Evolutionary conservation across 129 eudicot genomes (phyloP), one percentile per base, ranked within the genome.

Genomic region (Helianthus tuberosus): DNA sequence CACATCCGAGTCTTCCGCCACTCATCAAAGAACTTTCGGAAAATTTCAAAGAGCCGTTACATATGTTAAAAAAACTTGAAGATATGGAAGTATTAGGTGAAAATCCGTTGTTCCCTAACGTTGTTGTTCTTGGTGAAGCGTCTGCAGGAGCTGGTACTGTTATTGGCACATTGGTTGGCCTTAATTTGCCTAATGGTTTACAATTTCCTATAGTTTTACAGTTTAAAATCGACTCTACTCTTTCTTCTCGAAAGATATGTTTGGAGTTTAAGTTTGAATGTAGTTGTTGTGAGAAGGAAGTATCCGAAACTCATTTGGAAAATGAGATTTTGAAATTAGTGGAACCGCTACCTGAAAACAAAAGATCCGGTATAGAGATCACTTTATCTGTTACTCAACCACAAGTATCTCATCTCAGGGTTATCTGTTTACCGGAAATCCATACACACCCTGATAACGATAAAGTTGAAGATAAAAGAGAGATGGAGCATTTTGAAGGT

Each of bases 71-170:
- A 20, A 20, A 20, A 20, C 65, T 59, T 59, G 41, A 27, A 59
- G 2, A 5, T 27, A 59, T 59, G 65, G 16, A 59, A 25, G 65
- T 59, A 27, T 13, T 50, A 50, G 16, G 5, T 13, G 17, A 50
- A 12, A 59, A 59, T 5, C 65, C 65, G 0, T 5, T n/a, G 5
- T 11, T 59, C 6, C 65, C 65, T 25, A 11, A 4, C 11, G 27
- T 59, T 2, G 16, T 59, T 59, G 65, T 59, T 59, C 65, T 59
- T 3, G 43, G 65, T 59, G 65, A 59, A 6, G 64, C 36, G 11
- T 27, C 14, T 12, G 43, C 65, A 4, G 14, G 16, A 4, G 55
- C 55, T 0, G 4, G 9, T 3, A 59, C 41, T 27, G 65, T 59
- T 29, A 27, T 29, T 1, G 13, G 65, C 65, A 11, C 9, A 6